These are phyloP conservation scores for Lecanicillium sp. DNA, from an alignment of 2,329 filamentous ascomycete genomes.

Conservation along the genomic window DNA sequence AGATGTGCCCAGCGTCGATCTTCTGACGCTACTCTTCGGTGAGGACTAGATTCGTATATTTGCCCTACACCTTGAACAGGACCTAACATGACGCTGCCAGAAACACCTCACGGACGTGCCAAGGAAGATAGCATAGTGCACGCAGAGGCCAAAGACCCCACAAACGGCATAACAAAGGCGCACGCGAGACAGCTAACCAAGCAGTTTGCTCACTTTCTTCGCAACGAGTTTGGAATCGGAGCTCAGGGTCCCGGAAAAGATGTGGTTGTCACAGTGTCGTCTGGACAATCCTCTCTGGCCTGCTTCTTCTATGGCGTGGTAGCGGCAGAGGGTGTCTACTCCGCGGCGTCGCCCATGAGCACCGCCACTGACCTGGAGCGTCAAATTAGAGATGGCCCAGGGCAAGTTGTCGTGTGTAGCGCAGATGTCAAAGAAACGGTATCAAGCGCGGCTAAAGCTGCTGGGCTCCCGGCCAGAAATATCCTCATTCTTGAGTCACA, in stretches of 20 bases:
- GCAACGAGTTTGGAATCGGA: conserved; percentile 43
- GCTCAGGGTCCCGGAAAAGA: conserved; percentile 37
- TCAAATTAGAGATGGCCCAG: conserved; percentile 30
- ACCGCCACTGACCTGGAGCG: conserved; percentile 42
- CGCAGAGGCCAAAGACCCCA: conserved; percentile 46
- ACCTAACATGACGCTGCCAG: no score
- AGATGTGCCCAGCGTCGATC: conserved; percentile 29
- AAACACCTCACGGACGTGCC: conserved; percentile 23
- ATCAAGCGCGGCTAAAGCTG: conserved; percentile 37
- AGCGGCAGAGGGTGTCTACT: conserved; percentile 51
- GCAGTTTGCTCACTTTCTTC: conserved; percentile 46
- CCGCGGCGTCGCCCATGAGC: conserved; percentile 40
- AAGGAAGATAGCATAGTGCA: conserved; percentile 45
- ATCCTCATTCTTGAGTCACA: conserved; percentile 42
- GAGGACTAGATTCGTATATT: no score
- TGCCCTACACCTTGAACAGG: no score
- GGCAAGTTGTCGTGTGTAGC: conserved; percentile 34
- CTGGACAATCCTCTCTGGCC: conserved; percentile 46
- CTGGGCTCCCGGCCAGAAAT: conserved; percentile 32
- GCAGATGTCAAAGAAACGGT: conserved; percentile 37
- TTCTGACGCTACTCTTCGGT: conserved; percentile 37
- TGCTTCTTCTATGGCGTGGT: conserved; percentile 47
- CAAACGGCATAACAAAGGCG: conserved; percentile 43
- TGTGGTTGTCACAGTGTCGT: conserved; percentile 47
- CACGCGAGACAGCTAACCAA: conserved; percentile 38